A percentile compares a stretch with the other conserved stretches of the same genome.
These are phyloP conservation scores for Erythrobasidium hasegawianum DNA, from an alignment of 1,284 basidiomycete species.

Conservation along the genomic window DNA sequence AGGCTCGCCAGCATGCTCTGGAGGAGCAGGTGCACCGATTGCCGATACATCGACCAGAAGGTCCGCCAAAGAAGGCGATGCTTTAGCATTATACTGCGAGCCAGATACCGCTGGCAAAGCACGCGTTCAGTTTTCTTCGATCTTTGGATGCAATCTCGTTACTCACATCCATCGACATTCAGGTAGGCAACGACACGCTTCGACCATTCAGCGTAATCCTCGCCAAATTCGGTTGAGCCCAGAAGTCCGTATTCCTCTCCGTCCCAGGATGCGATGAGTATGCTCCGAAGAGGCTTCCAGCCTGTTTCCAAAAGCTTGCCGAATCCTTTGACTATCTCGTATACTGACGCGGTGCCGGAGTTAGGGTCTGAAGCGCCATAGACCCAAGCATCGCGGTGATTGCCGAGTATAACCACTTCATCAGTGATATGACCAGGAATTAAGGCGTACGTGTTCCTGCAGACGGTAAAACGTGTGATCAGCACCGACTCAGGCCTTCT, in stretches of 20 bases:
- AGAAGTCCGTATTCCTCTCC: conserved; percentile 60
- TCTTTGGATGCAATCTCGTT: conserved; percentile 47
- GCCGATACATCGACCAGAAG: conserved; percentile 65
- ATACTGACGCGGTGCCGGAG: conserved; percentile 78
- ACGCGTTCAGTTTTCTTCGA: too few relatives aligned
- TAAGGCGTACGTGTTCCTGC: conserved; percentile 78
- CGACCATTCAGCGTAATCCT: conserved; percentile 49
- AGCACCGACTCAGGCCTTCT: neutral
- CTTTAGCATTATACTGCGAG: conserved; percentile 57
- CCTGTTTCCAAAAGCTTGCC: conserved; percentile 67
- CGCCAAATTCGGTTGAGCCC: conserved; percentile 50
- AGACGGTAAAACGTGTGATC: too few relatives aligned
- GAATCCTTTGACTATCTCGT: conserved; percentile 78
- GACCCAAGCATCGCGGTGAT: conserved; percentile 71
- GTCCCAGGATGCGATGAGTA: conserved; percentile 88
- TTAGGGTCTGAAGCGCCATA: conserved; percentile 71
- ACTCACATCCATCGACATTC: conserved; percentile 61
- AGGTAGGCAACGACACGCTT: conserved; percentile 69
- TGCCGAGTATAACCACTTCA: conserved; percentile 79
- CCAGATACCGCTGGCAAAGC: conserved; percentile 69
- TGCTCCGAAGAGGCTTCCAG: conserved; percentile 84
- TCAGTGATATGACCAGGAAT: conserved; percentile 81
- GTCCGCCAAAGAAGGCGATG: conserved; percentile 73
- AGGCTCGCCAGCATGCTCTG: conserved; percentile 35
- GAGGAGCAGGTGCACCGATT: conserved; percentile 59